phyloP scores from a whole-genome alignment of 2,329 filamentous ascomycete species.

The Aspergillus brunneoviolaceus region DNA sequence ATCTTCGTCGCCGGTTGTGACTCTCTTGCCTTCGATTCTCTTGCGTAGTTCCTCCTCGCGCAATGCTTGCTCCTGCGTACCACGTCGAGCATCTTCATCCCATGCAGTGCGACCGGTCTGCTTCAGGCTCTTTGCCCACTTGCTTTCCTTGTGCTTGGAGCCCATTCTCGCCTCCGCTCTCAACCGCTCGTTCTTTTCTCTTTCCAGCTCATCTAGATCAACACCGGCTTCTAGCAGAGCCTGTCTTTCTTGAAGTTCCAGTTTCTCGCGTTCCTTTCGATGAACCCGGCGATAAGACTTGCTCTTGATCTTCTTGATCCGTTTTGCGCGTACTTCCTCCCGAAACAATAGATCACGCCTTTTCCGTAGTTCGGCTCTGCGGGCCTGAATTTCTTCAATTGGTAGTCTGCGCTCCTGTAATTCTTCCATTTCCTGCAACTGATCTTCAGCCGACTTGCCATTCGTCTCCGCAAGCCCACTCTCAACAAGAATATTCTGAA shows the following conservation, averaged over 20 bases:
- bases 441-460: constrained; percentile 60
- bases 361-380: constrained; percentile 72
- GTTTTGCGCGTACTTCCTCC: constrained; percentile 82
- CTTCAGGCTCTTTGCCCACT: constrained; percentile 85
- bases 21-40: constrained; percentile 71
- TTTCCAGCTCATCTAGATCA: constrained; percentile 63
- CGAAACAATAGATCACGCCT: constrained; percentile 83
- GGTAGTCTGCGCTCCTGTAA: constrained; percentile 70
- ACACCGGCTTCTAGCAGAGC: constrained; percentile 60
- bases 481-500: constrained; percentile 85
- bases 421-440: constrained; percentile 68
- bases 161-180: constrained; percentile 84
- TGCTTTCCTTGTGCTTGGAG: constrained; percentile 80
- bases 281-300: constrained; percentile 93
- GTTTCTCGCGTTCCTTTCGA: constrained; percentile 69
- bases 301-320: constrained; percentile 98
- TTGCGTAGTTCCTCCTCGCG: constrained; percentile 78
- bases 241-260: constrained; percentile 58
- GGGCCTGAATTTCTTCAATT: constrained; percentile 69
- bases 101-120: constrained; percentile 76
- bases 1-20: constrained; percentile 62
- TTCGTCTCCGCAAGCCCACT: constrained; percentile 68
- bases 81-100: constrained; percentile 81
- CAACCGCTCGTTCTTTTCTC: constrained; percentile 67
- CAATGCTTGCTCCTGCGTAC: constrained; percentile 76